phyloP scores from a whole-genome alignment of 1,139 yeast species.

The Spathaspora sp. region DNA sequence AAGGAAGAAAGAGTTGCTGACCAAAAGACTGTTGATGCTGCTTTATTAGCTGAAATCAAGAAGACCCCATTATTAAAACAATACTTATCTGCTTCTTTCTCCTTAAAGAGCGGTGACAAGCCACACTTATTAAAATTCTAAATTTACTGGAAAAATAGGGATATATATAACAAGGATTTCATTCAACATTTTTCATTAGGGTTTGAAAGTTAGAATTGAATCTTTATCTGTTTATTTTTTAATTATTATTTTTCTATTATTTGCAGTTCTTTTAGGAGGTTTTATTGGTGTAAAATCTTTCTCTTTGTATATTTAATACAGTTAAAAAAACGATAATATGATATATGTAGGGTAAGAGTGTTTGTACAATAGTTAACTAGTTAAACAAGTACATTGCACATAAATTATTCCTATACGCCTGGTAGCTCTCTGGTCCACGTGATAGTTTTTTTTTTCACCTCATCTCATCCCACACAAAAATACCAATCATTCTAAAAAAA shows the following conservation, averaged over 20 bases:
- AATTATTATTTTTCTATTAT: slow-evolving; percentile 13
- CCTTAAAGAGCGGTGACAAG: slow-evolving; percentile 98
- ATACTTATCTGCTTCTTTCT: slow-evolving; percentile 95
- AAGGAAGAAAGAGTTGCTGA: slow-evolving; percentile 96
- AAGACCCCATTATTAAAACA: slow-evolving; percentile 97
- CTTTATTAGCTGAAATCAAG: slow-evolving; percentile 91
- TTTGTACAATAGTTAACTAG: too few relatives aligned
- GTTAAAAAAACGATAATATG: slow-evolving; percentile 12
- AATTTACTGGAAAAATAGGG: slow-evolving; percentile 18
- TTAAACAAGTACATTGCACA: too few relatives aligned
- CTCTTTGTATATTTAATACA: slow-evolving; percentile 41
- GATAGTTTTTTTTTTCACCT: neutral
- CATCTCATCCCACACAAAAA: slow-evolving; percentile 1
- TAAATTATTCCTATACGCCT: too few relatives aligned
- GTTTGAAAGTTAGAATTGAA: neutral
- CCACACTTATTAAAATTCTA: slow-evolving; percentile 99
- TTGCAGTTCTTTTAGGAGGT: slow-evolving; percentile 3
- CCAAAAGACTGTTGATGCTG: slow-evolving; percentile 96
- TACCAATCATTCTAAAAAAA: neutral
- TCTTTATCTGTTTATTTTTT: slow-evolving; percentile 1
- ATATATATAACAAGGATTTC: neutral
- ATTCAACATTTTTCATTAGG: neutral
- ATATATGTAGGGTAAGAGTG: neutral
- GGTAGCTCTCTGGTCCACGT: neutral
- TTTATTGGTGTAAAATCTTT: slow-evolving; percentile 19